A percentile compares a stretch with the other conserved stretches of the same genome.
Evolutionary conservation across 75 land plant genomes (phyloP).

Genomic region (Pinus taeda): DNA sequence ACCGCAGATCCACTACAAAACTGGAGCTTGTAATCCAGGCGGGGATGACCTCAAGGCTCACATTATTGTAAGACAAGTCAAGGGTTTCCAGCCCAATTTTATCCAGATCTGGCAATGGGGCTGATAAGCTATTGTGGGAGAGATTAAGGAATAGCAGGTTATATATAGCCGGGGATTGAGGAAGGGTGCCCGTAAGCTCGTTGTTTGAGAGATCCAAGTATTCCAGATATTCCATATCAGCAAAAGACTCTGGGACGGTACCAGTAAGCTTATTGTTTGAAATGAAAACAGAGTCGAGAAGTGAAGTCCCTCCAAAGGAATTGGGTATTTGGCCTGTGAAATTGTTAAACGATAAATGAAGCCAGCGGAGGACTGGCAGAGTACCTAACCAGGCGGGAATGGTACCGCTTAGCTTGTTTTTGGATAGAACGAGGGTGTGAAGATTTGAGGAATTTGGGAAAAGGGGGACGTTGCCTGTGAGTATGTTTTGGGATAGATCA

Average conservation of each 20-base stretch:
- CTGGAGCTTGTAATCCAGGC: too few species aligned
- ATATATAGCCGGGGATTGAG: background rate
- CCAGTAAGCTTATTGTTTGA: constrained; percentile 18
- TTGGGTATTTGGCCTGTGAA: constrained; percentile 10
- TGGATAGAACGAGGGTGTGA: constrained; percentile 20
- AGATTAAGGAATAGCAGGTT: constrained; percentile 22
- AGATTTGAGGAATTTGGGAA: constrained; percentile 23
- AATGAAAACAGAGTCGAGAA: background rate
- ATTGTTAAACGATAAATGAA: constrained; percentile 3
- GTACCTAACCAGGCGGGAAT: background rate
- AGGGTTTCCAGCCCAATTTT: background rate
- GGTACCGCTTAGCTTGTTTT: constrained; percentile 12
- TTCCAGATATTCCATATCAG: background rate
- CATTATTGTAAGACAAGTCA: background rate
- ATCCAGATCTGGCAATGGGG: background rate
- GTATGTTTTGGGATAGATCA: constrained; percentile 34
- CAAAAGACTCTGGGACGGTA: background rate
- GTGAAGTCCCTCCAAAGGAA: background rate
- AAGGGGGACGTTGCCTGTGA: constrained; percentile 21
- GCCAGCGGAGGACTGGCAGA: background rate
- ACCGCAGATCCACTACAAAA: too few species aligned
- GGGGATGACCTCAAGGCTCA: too few species aligned
- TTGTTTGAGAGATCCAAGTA: background rate
- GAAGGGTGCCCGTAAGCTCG: background rate
- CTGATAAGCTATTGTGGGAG: constrained; percentile 26